A percentile compares a stretch with the other conserved stretches of the same genome.
These are phyloP conservation scores for Xylariaceae sp. DNA, from an alignment of 2,329 filamentous ascomycete species.

Conservation along the genomic window DNA sequence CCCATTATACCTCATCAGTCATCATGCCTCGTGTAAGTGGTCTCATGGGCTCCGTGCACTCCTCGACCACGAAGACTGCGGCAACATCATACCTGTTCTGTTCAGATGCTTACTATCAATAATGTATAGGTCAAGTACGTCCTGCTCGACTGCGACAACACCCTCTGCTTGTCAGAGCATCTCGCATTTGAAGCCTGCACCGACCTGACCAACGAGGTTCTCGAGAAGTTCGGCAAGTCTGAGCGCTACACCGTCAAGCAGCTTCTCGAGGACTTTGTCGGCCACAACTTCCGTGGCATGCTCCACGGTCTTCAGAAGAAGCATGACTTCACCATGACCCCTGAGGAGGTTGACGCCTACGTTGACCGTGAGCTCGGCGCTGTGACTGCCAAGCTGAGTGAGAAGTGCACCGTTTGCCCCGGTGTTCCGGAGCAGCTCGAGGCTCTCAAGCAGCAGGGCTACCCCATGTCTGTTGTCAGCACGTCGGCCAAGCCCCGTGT, in stretches of 20 bases:
- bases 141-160: slow-evolving; percentile 65
- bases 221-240: slow-evolving; percentile 54
- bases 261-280: slow-evolving; percentile 68
- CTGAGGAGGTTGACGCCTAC: slow-evolving; percentile 58
- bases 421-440: slow-evolving; percentile 56
- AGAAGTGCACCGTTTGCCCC: slow-evolving; percentile 55
- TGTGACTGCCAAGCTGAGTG: slow-evolving; percentile 63
- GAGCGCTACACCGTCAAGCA: slow-evolving; percentile 63
- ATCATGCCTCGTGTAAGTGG: slow-evolving; percentile 34
- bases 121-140: slow-evolving; percentile 51
- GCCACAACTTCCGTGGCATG: slow-evolving; percentile 76
- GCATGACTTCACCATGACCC: slow-evolving; percentile 58
- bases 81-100: background rate
- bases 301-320: slow-evolving; percentile 62
- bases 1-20: slow-evolving; percentile 21
- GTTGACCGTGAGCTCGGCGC: slow-evolving; percentile 63
- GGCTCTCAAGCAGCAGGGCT: slow-evolving; percentile 52
- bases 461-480: slow-evolving; percentile 64
- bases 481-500: slow-evolving; percentile 66
- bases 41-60: background rate
- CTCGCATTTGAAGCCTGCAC: slow-evolving; percentile 72
- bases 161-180: slow-evolving; percentile 69
- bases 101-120: slow-evolving; percentile 15
- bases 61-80: background rate
- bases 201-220: slow-evolving; percentile 67